Conservation (phyloP, 1,284 basidiomycete genomes). For the Rhodofomes roseus region DNA sequence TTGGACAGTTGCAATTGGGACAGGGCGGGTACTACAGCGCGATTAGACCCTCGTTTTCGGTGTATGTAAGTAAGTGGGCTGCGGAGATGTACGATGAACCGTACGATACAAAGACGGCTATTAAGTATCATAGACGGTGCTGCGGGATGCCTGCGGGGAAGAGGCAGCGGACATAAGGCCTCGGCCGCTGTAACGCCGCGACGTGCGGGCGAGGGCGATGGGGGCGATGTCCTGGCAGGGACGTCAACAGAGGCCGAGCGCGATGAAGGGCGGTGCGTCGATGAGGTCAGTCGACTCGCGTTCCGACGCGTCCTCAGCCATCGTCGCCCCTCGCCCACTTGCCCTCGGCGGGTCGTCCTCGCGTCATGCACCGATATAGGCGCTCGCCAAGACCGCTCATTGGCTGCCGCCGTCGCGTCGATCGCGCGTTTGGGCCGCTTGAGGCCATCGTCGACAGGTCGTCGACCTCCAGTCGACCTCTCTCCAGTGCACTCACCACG, state of each 20-base stretch:
- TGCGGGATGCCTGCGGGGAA: no score
- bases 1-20: background rate
- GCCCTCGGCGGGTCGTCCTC: background rate
- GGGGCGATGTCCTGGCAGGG: no score
- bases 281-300: constrained; percentile 8
- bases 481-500: no score
- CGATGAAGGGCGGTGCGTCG: background rate
- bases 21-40: background rate
- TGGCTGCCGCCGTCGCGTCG: no score
- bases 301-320: constrained; percentile 7
- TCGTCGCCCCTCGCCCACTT: background rate
- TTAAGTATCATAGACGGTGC: no score
- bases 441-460: no score
- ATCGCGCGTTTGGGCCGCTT: no score
- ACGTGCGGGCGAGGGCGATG: background rate
- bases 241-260: constrained; percentile 3
- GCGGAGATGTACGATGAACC: background rate
- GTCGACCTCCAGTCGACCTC: no score
- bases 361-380: no score
- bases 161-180: constrained; percentile 20
- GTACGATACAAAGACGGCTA: no score
- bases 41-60: background rate
- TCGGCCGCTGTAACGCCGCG: constrained; percentile 26
- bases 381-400: no score
- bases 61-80: background rate